Evolutionary conservation across 495 filamentous ascomycete species (phyloP).

Genomic region (Cercophora newfieldiana): DNA sequence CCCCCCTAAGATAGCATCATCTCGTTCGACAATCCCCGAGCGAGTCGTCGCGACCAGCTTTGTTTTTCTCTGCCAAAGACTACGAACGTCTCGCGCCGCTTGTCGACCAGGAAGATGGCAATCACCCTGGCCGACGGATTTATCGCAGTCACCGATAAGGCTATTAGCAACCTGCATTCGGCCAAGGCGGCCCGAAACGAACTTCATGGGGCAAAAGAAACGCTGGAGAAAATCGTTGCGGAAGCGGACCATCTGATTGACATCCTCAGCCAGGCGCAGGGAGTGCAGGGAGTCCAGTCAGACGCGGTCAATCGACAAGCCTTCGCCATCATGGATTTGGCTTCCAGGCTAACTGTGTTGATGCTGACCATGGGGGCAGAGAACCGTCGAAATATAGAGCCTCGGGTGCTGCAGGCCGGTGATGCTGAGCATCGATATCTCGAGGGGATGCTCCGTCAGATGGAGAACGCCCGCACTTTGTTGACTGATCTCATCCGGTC

Average conservation of each 20-base stretch:
- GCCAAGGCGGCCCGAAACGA: slow-evolving; percentile 14
- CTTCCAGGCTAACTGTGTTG: neutral
- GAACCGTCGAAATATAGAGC: slow-evolving; percentile 1
- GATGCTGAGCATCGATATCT: slow-evolving; percentile 11
- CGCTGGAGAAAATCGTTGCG: slow-evolving; percentile 12
- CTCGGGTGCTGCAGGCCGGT: neutral
- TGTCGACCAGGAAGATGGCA: neutral
- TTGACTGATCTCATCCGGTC: slow-evolving; percentile 8
- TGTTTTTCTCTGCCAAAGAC: too few species aligned
- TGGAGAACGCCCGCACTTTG: slow-evolving; percentile 2
- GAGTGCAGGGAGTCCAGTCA: slow-evolving; percentile 12
- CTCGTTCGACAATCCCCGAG: too few species aligned
- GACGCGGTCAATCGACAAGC: slow-evolving; percentile 5
- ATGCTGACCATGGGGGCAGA: slow-evolving; percentile 26
- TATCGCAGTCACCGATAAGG: slow-evolving; percentile 7
- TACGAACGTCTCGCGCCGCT: too few species aligned
- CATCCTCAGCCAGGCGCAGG: slow-evolving; percentile 1
- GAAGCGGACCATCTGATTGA: slow-evolving; percentile 13
- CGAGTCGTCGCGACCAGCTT: too few species aligned
- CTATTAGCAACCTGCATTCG: slow-evolving; percentile 9
- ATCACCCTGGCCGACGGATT: slow-evolving; percentile 13
- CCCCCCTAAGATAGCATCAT: neutral
- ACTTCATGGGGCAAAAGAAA: slow-evolving; percentile 14
- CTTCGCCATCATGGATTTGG: slow-evolving; percentile 8
- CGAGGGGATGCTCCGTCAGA: slow-evolving; percentile 10